A percentile compares a stretch with the other conserved stretches of the same genome.
Conservation (phyloP, 176 grass and related monocot genomes). For the Bromus sterilis region DNA sequence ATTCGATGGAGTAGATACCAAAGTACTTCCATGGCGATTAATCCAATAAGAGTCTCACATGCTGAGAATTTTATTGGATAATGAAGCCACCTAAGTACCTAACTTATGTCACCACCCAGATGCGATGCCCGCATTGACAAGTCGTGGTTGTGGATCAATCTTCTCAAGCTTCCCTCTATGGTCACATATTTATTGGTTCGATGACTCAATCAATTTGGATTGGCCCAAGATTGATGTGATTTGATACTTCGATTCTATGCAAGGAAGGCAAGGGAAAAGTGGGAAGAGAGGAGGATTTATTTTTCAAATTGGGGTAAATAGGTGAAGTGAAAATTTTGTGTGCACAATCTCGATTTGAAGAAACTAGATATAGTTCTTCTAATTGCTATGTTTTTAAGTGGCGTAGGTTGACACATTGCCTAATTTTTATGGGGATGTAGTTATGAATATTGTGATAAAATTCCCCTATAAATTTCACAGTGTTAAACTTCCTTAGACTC, state of each 20-base stretch:
- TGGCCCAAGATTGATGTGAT: not conserved
- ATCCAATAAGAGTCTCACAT: slow-evolving; percentile 21
- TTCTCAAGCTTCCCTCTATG: not conserved
- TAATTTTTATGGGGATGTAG: not conserved
- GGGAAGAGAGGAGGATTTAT: too few species aligned
- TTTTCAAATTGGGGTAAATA: not conserved
- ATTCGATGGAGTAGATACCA: slow-evolving; percentile 37
- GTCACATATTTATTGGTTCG: not conserved
- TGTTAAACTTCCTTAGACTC: not conserved
- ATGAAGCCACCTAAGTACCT: not conserved
- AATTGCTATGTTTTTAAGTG: not conserved
- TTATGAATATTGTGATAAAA: not conserved
- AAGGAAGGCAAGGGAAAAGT: not conserved
- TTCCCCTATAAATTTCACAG: not conserved
- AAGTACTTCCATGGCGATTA: slow-evolving; percentile 64
- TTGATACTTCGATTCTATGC: not conserved
- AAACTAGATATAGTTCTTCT: not conserved
- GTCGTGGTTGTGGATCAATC: not conserved
- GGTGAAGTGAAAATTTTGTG: not conserved
- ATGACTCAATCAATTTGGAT: not conserved
- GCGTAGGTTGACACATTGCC: not conserved
- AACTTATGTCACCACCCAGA: not conserved
- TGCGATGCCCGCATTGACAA: not conserved
- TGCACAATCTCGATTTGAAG: not conserved
- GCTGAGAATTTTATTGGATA: too few species aligned